Conservation (phyloP, 768 basidiomycete genomes). For the Serendipita vermifera region DNA sequence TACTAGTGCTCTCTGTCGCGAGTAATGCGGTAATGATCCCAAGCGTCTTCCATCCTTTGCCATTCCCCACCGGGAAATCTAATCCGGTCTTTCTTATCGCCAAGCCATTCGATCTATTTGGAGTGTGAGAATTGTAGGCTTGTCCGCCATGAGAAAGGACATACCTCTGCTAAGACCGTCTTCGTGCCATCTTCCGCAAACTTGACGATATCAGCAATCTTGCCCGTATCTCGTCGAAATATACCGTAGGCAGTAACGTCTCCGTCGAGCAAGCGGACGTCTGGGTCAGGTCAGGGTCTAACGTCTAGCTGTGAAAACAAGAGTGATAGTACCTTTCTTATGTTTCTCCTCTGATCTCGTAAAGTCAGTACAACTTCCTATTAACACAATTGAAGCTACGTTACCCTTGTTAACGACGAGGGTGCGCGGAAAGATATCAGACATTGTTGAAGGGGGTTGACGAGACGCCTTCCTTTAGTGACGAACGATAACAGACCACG, state of each 20-base stretch:
- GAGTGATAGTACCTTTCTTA: not conserved
- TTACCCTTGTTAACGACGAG: not conserved
- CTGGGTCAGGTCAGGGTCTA: not conserved
- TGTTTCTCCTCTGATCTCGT: not conserved
- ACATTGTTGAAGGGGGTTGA: too few species aligned
- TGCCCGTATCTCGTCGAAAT: not conserved
- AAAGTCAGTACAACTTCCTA: too few species aligned
- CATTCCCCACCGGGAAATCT: not conserved
- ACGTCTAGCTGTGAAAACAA: not conserved
- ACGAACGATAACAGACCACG: too few species aligned
- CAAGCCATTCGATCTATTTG: not conserved
- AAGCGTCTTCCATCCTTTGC: not conserved
- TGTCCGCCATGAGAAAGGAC: too few species aligned
- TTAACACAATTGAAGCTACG: too few species aligned
- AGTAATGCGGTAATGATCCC: not conserved
- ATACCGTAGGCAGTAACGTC: not conserved
- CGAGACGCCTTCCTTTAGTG: too few species aligned
- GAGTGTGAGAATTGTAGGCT: too few species aligned
- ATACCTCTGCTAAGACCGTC: not conserved
- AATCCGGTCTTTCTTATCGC: constrained; percentile 6
- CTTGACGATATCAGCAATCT: constrained; percentile 3
- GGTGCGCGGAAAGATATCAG: not conserved
- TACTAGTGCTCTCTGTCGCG: not conserved
- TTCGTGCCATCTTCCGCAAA: not conserved
- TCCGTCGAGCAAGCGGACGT: not conserved